These are phyloP conservation scores for Fraxinus anomala DNA, from an alignment of 257 asterid genomes.

Conservation along the genomic window DNA sequence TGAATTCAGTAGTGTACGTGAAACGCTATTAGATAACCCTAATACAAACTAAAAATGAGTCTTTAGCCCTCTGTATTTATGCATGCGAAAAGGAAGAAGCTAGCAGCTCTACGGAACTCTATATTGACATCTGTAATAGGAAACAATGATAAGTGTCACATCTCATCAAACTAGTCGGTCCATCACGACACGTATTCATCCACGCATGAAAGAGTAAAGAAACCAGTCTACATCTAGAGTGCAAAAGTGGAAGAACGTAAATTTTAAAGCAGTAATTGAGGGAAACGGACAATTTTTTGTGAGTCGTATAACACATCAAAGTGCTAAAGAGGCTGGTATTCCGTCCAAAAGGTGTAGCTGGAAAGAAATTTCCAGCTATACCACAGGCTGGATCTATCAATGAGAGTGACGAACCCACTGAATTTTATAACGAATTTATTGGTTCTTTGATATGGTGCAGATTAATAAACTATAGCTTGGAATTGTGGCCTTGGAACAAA, in stretches of 20 bases:
- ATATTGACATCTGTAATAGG: no score
- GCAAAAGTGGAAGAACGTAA: conserved; percentile 25
- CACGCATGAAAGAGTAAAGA: conserved; percentile 41
- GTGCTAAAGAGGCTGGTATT: conserved; percentile 26
- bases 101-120: no score
- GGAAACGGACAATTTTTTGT: conserved; percentile 30
- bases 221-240: conserved; percentile 24
- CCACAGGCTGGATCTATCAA: conserved; percentile 50
- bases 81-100: conserved; percentile 15
- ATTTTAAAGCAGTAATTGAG: conserved; percentile 23
- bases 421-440: conserved; percentile 6
- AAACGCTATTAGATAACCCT: background rate
- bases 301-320: conserved; percentile 29
- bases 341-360: conserved; percentile 33
- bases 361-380: conserved; percentile 57
- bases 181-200: conserved; percentile 40
- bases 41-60: conserved; percentile 16
- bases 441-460: background rate
- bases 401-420: conserved; percentile 25
- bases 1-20: conserved; percentile 12
- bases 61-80: conserved; percentile 33
- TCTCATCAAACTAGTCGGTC: conserved; percentile 45
- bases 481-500: conserved; percentile 17
- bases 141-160: conserved; percentile 34
- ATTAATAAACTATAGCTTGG: conserved; percentile 2